Evolutionary conservation across 768 basidiomycete species (phyloP).

Genomic region (Boletus reticulatus): DNA sequence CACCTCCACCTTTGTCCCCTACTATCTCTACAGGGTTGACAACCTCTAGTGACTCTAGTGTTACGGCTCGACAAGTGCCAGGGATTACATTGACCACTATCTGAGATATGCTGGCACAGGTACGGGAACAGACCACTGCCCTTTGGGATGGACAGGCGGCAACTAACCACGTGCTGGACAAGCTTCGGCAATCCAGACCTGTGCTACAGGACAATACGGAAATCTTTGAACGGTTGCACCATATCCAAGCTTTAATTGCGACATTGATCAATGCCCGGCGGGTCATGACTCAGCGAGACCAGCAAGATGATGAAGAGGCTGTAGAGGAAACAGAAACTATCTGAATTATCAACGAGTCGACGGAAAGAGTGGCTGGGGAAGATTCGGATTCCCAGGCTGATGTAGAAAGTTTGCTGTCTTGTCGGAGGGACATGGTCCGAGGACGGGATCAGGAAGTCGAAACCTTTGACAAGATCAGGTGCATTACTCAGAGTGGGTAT

Average conservation of each 20-base stretch:
- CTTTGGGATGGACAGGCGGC: too few species aligned
- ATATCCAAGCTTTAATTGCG: slow-evolving; percentile 25
- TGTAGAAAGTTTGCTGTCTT: slow-evolving; percentile 23
- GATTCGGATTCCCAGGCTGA: slow-evolving; percentile 31
- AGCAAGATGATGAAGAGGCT: not conserved
- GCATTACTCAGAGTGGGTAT: too few species aligned
- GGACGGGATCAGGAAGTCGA: slow-evolving; percentile 20
- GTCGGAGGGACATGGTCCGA: slow-evolving; percentile 26
- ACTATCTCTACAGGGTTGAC: too few species aligned
- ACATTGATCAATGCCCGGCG: slow-evolving; percentile 7
- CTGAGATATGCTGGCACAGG: too few species aligned
- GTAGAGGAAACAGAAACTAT: slow-evolving; percentile 15
- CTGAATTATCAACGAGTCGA: slow-evolving; percentile 11
- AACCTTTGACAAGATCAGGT: too few species aligned
- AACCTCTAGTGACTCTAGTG: too few species aligned
- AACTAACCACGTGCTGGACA: too few species aligned
- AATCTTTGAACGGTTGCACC: slow-evolving; percentile 28
- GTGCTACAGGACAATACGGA: slow-evolving; percentile 41
- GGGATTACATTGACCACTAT: too few species aligned
- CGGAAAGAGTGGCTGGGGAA: slow-evolving; percentile 13
- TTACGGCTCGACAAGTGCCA: too few species aligned
- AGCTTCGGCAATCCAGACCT: too few species aligned
- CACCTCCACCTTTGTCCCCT: too few species aligned
- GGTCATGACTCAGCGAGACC: slow-evolving; percentile 1
- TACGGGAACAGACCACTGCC: too few species aligned